Base-by-base conservation (phyloP, 371 early-diverging fungal genomes). In the Mucor indicus region DNA sequence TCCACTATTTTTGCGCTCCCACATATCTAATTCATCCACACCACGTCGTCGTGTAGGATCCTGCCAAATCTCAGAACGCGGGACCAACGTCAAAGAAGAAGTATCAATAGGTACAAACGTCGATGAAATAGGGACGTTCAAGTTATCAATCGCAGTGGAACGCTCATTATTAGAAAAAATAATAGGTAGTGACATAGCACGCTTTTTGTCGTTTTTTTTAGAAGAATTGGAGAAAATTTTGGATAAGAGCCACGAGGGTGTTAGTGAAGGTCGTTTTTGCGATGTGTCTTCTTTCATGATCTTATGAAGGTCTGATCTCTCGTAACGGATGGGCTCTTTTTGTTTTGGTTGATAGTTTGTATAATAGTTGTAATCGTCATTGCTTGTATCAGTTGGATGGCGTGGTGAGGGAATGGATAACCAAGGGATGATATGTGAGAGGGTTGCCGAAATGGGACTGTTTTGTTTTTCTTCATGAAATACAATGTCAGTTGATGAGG, bases 31-130 rank as follows among this genome's bases (percentile, higher is more conserved):
- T 48, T 67, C 75, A 39, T 74, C 69, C 15, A 74, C 61, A 8
- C 75, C 75, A 15, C 71, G 53, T 50, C 69, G 50, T 13, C 71
- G 61, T 12, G 53, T 33, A 12, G 75, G 75, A 43, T 74, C 71
- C 3, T 38, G 42, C 55, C 50, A 58, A 23, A 74, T 63, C 16
- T 62, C 66, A 11, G 53, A 49, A 0, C 75, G 47, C 10, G 68
- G 62, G 5, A 74, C 71, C 9, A 74, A 48, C 3, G 57, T 68
- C 43, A 74, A 27, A 4, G 70, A 64, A 1, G 70, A 66, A 4
- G 39, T 41, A 24, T 45, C 36, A 15, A 53, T 44, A 27, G 50
- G 50, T 25, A 44, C 41, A 30, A 53, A 55, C 11, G 48, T 43
- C 5, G 48, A 38, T 15, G 48, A 49, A 13, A 52, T 44, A 4